phyloP scores from a whole-genome alignment of 78 protist genomes.

The Dictyostelium brefeldianum region DNA sequence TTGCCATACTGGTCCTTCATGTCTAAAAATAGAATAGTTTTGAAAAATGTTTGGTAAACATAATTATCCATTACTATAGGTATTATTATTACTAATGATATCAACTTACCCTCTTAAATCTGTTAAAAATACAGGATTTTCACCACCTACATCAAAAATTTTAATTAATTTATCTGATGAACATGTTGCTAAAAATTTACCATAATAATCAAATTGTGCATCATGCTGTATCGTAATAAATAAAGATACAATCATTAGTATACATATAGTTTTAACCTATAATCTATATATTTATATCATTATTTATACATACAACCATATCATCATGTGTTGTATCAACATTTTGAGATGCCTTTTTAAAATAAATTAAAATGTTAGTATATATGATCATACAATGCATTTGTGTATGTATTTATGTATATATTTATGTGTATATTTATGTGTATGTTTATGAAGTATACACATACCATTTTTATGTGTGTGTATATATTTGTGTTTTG shows the following conservation, averaged over 20 bases:
- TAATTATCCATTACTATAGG: not conserved
- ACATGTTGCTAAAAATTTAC: constrained; percentile 96
- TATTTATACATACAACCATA: constrained; percentile 85
- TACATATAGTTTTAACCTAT: too few species aligned
- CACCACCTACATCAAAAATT: constrained; percentile 90
- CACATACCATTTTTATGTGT: too few species aligned
- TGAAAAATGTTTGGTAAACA: not conserved
- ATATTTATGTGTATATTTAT: too few species aligned
- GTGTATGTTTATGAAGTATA: too few species aligned
- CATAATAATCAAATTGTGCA: constrained; percentile 97
- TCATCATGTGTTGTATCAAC: constrained; percentile 91
- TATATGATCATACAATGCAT: too few species aligned
- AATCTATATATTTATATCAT: not conserved
- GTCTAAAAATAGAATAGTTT: constrained; percentile 81
- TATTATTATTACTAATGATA: too few species aligned
- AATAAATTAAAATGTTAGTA: too few species aligned
- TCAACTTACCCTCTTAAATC: constrained; percentile 87
- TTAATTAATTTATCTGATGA: constrained; percentile 96
- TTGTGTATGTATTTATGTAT: too few species aligned
- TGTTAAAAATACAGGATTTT: constrained; percentile 55
- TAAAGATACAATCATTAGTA: not conserved
- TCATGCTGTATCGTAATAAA: constrained; percentile 95
- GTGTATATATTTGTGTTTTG: too few species aligned
- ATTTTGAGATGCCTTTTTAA: constrained; percentile 10
- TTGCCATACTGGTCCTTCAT: constrained; percentile 99